Evolutionary conservation across 352 stramenopile species (phyloP).

Genomic region (Elongisporangium anandrum): DNA sequence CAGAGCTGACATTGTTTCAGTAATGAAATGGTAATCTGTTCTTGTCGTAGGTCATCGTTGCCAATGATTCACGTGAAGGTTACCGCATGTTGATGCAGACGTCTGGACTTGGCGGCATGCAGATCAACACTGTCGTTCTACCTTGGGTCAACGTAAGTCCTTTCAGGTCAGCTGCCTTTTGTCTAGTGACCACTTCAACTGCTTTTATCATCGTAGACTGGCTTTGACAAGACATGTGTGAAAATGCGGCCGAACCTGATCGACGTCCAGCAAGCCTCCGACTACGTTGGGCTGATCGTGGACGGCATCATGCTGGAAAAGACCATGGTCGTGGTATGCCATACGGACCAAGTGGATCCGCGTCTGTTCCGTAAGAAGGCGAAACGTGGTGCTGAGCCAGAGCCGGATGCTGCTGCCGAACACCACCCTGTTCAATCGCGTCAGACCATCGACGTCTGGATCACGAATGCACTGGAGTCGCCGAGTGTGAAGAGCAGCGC

Average conservation of each 20-base stretch:
- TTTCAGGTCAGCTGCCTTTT: not conserved
- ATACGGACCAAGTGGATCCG: slow-evolving; percentile 41
- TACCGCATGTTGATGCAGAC: slow-evolving; percentile 70
- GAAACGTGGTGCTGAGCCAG: not conserved
- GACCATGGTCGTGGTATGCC: slow-evolving; percentile 50
- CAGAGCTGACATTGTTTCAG: not conserved
- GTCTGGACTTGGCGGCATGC: slow-evolving; percentile 66
- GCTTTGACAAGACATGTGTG: not conserved
- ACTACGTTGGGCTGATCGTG: slow-evolving; percentile 40
- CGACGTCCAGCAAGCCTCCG: slow-evolving; percentile 8
- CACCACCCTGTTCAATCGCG: not conserved
- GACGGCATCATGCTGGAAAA: slow-evolving; percentile 52
- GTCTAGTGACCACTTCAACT: not conserved
- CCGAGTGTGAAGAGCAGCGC: slow-evolving; percentile 21
- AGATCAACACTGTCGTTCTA: slow-evolving; percentile 71
- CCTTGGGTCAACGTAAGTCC: slow-evolving; percentile 34
- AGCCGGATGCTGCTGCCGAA: not conserved
- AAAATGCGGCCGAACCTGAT: slow-evolving; percentile 2
- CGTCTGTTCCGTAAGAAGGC: slow-evolving; percentile 24
- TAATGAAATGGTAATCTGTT: no score
- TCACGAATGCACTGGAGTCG: slow-evolving; percentile 26
- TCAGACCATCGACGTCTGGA: slow-evolving; percentile 61
- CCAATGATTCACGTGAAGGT: slow-evolving; percentile 30
- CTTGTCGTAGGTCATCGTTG: slow-evolving; percentile 42
- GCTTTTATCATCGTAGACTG: not conserved